A percentile compares a stretch with the other conserved stretches of the same genome.
phyloP scores from a whole-genome alignment of 768 basidiomycete species.

The Leccinum broughii region DNA sequence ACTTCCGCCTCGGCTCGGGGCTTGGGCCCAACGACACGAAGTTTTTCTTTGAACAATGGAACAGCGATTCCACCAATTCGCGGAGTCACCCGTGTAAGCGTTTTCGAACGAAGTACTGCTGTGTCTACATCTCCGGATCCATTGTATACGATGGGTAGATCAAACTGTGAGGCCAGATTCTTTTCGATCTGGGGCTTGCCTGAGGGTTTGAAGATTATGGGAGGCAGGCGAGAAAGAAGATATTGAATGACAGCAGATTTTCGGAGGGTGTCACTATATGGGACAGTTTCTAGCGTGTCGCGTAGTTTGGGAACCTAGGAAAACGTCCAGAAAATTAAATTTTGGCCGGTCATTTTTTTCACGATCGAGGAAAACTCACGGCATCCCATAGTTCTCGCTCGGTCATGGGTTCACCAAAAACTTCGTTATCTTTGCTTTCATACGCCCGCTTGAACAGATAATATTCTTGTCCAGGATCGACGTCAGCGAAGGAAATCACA shows the following conservation, averaged over 20 bases:
- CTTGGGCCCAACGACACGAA: conserved; percentile 53
- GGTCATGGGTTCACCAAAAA: conserved; percentile 19
- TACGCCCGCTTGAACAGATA: conserved; percentile 39
- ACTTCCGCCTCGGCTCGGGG: conserved; percentile 22
- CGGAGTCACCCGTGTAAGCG: conserved; percentile 62
- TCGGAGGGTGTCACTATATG: conserved; percentile 19
- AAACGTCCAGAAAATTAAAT: neutral
- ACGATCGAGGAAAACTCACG: conserved; percentile 13
- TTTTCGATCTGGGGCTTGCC: conserved; percentile 3
- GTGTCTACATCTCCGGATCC: conserved; percentile 49
- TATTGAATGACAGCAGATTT: conserved; percentile 20
- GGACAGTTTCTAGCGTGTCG: conserved; percentile 24
- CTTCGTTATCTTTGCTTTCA: conserved; percentile 5
- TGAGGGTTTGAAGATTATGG: conserved; percentile 14
- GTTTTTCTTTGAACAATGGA: conserved; percentile 53
- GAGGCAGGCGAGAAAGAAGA: conserved; percentile 17
- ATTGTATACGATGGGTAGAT: conserved; percentile 9
- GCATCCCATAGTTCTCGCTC: conserved; percentile 31
- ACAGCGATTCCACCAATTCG: conserved; percentile 51
- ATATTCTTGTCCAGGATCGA: conserved; percentile 32
- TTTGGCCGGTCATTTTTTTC: neutral
- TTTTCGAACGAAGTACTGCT: conserved; percentile 57
- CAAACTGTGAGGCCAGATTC: neutral
- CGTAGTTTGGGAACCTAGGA: conserved; percentile 24
- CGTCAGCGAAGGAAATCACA: conserved; percentile 34